Evolutionary conservation across 2,329 filamentous ascomycete genomes (phyloP).

Genomic region (Colletotrichum neosansevieriae): DNA sequence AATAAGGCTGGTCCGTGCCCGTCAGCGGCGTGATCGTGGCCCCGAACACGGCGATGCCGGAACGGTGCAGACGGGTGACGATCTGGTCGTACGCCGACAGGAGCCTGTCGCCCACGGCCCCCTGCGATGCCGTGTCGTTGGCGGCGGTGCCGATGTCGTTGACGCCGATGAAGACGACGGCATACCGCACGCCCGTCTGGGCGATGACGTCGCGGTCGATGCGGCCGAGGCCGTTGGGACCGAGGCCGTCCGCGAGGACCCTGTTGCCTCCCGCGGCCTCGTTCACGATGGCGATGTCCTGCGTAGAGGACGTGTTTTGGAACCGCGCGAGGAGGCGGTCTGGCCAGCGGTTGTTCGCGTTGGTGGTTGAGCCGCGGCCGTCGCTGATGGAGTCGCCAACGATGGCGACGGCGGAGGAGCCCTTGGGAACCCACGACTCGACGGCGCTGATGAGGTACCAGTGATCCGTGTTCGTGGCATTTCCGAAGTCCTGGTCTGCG

Average conservation of each 20-base stretch:
- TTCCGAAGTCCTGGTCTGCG: too few relatives aligned
- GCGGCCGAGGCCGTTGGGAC: conserved; percentile 56
- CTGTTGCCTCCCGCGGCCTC: conserved; percentile 74
- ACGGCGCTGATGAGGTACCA: too few relatives aligned
- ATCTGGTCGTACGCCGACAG: conserved; percentile 69
- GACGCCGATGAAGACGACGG: conserved; percentile 72
- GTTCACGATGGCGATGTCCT: conserved; percentile 65
- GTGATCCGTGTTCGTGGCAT: too few relatives aligned
- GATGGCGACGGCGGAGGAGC: too few relatives aligned
- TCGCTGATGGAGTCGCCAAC: too few relatives aligned
- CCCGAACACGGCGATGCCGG: conserved; percentile 66
- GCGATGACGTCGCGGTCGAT: conserved; percentile 71
- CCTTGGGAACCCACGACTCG: too few relatives aligned
- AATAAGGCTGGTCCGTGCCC: conserved; percentile 64
- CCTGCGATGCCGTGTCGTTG: conserved; percentile 56
- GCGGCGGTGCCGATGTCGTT: conserved; percentile 71
- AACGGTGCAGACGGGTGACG: conserved; percentile 62
- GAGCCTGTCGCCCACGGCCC: conserved; percentile 58
- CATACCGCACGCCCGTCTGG: conserved; percentile 65
- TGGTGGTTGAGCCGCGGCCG: conserved; percentile 67
- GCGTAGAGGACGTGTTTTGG: conserved; percentile 52
- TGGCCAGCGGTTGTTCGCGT: conserved; percentile 65
- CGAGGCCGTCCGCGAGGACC: conserved; percentile 62
- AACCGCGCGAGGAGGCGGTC: conserved; percentile 59
- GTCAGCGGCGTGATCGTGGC: conserved; percentile 63